These are phyloP conservation scores for Chenopodium album DNA, from an alignment of 148 eudicot species.

Conservation along the genomic window DNA sequence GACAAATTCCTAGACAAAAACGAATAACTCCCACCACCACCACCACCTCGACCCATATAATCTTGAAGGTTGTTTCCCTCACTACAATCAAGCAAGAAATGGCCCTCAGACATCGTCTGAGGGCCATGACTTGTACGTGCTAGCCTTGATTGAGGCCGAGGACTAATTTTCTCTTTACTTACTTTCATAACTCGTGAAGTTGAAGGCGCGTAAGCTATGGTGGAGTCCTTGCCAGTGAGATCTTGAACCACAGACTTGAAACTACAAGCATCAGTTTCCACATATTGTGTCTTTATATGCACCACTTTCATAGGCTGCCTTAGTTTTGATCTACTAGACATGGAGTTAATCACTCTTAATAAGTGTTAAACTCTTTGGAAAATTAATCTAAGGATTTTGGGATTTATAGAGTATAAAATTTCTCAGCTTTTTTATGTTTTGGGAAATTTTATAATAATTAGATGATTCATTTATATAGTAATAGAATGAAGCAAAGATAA, in stretches of 20 bases:
- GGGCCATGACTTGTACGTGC: not conserved
- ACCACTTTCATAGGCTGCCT: slow-evolving; percentile 55
- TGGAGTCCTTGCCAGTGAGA: slow-evolving; percentile 68
- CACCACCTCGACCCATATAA: slow-evolving; percentile 1
- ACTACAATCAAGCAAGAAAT: not conserved
- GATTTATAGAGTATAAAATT: not conserved
- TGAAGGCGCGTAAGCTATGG: slow-evolving; percentile 11
- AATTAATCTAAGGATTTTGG: too few species aligned
- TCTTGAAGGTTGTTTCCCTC: not conserved
- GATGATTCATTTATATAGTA: slow-evolving; percentile 7
- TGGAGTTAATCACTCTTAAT: not conserved
- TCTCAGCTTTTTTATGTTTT: slow-evolving; percentile 2
- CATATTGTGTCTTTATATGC: slow-evolving; percentile 62
- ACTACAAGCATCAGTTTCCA: slow-evolving; percentile 67
- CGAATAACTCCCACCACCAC: slow-evolving; percentile 7
- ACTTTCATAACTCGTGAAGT: not conserved
- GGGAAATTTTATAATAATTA: not conserved
- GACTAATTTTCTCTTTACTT: not conserved
- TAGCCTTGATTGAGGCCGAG: not conserved
- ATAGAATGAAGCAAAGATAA: not conserved
- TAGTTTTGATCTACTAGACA: slow-evolving; percentile 18
- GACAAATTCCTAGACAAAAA: slow-evolving; percentile 36
- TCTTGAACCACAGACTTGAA: slow-evolving; percentile 82
- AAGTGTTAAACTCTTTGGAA: not conserved
- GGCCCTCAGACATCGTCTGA: not conserved